Conservation (phyloP, 495 filamentous ascomycete species). For the Tricharina praecox region DNA sequence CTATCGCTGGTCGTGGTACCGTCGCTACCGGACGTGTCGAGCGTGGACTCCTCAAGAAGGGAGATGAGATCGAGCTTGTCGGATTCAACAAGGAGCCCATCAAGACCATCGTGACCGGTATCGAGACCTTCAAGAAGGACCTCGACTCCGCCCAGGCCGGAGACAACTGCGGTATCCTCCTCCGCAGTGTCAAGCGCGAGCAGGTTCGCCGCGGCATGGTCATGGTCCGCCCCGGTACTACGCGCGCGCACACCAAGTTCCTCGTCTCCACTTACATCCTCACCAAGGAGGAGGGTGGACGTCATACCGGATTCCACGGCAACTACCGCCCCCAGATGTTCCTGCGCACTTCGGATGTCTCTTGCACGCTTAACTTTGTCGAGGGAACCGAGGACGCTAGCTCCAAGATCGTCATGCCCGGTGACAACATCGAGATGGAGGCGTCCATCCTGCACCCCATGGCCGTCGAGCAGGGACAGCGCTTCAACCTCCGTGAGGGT, state of each 20-base stretch:
- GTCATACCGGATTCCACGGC: conserved; percentile 77
- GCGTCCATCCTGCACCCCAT: conserved; percentile 62
- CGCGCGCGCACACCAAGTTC: conserved; percentile 75
- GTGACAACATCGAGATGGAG: conserved; percentile 96
- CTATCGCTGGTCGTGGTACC: conserved; percentile 91
- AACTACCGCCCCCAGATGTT: conserved; percentile 95
- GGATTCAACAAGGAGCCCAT: conserved; percentile 60
- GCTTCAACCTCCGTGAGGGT: conserved; percentile 94
- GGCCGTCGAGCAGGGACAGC: conserved; percentile 73
- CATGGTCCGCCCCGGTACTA: conserved; percentile 55
- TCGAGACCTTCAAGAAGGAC: conserved; percentile 98
- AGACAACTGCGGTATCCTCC: conserved; percentile 94
- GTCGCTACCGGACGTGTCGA: conserved; percentile 94
- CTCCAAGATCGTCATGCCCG: conserved; percentile 75
- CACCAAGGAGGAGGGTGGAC: conserved; percentile 91
- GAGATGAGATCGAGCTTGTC: conserved; percentile 81
- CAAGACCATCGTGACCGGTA: conserved; percentile 98
- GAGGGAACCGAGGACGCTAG: conserved; percentile 49
- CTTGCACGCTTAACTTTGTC: conserved; percentile 63
- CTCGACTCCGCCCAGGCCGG: conserved; percentile 85
- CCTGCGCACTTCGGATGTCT: conserved; percentile 86
- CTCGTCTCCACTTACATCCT: conserved; percentile 89
- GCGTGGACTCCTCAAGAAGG: conserved; percentile 81
- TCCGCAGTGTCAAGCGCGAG: conserved; percentile 86
- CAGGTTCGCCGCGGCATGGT: conserved; percentile 92